Percentiles rank a stretch among this genome's conserved stretches.
Conservation (phyloP, 306 rosid genomes). For the Argentina anserina region DNA sequence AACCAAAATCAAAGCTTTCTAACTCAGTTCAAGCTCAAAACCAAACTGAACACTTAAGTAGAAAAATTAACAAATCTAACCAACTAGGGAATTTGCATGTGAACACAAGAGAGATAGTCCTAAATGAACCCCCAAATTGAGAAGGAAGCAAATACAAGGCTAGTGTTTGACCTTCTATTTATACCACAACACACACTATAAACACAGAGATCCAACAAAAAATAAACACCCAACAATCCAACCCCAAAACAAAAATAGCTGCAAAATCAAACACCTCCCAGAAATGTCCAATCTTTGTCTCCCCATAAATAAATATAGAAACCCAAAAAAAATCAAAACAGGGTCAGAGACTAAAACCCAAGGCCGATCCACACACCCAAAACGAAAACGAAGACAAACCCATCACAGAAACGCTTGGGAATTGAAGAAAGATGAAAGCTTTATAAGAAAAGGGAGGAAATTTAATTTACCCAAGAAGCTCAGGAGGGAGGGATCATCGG, state of each 20-base stretch:
- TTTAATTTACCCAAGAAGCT: constrained; percentile 25
- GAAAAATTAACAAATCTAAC: neutral
- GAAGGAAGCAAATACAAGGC: constrained; percentile 12
- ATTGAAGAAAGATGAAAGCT: neutral
- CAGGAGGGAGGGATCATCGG: constrained; percentile 26
- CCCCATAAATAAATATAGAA: neutral
- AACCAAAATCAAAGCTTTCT: neutral
- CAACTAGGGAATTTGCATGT: neutral
- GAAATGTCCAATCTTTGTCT: neutral
- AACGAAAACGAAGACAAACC: constrained; percentile 20
- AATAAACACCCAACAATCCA: constrained; percentile 10
- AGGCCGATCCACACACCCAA: constrained; percentile 34
- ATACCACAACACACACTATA: no score
- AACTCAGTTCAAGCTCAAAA: constrained; percentile 3
- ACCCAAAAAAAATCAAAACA: neutral
- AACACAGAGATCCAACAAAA: constrained; percentile 28
- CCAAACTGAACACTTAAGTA: neutral
- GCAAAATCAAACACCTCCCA: constrained; percentile 1
- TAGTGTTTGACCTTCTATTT: constrained; percentile 3
- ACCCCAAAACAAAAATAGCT: neutral
- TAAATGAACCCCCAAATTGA: neutral
- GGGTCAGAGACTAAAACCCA: constrained; percentile 12
- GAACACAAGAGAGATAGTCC: constrained; percentile 3
- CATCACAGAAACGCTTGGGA: constrained; percentile 1
- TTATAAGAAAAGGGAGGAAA: constrained; percentile 14